A percentile compares a stretch with the other conserved stretches of the same genome.
Conservation (phyloP, 2,329 filamentous ascomycete genomes). For the Aspergillus intermedius region DNA sequence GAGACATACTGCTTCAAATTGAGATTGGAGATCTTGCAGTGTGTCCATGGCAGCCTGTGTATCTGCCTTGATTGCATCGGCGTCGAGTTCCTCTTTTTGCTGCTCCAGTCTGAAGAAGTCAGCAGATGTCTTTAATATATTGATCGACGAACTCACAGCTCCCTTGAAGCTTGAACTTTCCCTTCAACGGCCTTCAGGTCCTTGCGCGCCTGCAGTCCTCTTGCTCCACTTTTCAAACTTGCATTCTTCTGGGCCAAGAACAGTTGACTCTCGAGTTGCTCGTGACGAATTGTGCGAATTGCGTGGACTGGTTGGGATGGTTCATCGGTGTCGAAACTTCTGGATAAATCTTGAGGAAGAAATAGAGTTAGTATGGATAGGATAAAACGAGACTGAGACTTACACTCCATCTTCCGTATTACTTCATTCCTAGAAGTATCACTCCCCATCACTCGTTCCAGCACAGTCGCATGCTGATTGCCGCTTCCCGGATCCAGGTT, state of each 20-base stretch:
- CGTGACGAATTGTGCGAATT: slow-evolving; percentile 56
- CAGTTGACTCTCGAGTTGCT: slow-evolving; percentile 56
- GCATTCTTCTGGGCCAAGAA: slow-evolving; percentile 69
- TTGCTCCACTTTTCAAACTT: slow-evolving; percentile 63
- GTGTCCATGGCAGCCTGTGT: slow-evolving; percentile 64
- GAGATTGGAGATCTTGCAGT: slow-evolving; percentile 61
- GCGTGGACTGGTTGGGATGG: slow-evolving; percentile 54
- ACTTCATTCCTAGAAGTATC: slow-evolving; percentile 47
- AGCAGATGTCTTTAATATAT: background rate
- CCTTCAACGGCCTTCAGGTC: slow-evolving; percentile 63
- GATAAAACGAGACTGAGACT: slow-evolving; percentile 7
- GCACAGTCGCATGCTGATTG: slow-evolving; percentile 42
- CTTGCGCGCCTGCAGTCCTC: slow-evolving; percentile 72
- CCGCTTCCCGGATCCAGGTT: slow-evolving; percentile 5
- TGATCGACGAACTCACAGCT: slow-evolving; percentile 37
- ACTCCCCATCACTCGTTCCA: slow-evolving; percentile 60
- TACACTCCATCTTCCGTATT: slow-evolving; percentile 56
- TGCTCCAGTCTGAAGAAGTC: slow-evolving; percentile 39
- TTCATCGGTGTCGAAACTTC: slow-evolving; percentile 54
- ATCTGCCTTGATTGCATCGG: slow-evolving; percentile 55
- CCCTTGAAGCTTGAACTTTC: slow-evolving; percentile 53
- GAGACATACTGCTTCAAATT: slow-evolving; percentile 54
- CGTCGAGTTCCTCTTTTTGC: slow-evolving; percentile 50
- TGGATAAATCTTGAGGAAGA: slow-evolving; percentile 46
- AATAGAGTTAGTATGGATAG: background rate